These are phyloP conservation scores for Solanum tacnaense DNA, from an alignment of 257 asterid genomes.

Conservation along the genomic window DNA sequence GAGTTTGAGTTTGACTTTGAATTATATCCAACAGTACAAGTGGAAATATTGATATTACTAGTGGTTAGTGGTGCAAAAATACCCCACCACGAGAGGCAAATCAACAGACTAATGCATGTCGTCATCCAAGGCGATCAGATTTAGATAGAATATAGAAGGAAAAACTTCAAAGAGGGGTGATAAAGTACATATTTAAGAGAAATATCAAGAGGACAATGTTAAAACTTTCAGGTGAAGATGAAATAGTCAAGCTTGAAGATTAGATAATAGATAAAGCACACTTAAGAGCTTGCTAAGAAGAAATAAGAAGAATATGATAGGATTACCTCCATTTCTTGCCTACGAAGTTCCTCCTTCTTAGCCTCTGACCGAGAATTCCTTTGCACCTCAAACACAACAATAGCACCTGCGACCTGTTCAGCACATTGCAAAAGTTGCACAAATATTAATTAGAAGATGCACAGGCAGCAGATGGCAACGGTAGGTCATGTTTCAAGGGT, in stretches of 20 bases:
- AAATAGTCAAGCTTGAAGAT: neutral
- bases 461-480: neutral
- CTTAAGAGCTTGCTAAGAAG: neutral
- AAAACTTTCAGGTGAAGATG: neutral
- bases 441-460: neutral
- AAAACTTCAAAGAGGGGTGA: neutral
- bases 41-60: neutral
- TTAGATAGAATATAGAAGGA: neutral
- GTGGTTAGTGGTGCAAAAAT: neutral
- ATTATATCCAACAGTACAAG: neutral
- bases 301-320: neutral
- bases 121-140: neutral
- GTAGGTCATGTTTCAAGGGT: neutral
- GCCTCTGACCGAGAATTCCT: slow-evolving; percentile 91
- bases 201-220: neutral
- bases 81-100: neutral
- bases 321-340: slow-evolving; percentile 65
- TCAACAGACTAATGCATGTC: neutral
- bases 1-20: neutral
- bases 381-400: slow-evolving; percentile 77
- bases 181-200: neutral
- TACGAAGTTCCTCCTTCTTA: slow-evolving; percentile 78
- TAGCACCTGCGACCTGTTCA: slow-evolving; percentile 81
- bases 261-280: neutral
- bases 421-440: neutral